Percentiles rank a stretch among this genome's conserved stretches.
Conservation (phyloP, 352 stramenopile species). For the Phytophthora pistaciae region DNA sequence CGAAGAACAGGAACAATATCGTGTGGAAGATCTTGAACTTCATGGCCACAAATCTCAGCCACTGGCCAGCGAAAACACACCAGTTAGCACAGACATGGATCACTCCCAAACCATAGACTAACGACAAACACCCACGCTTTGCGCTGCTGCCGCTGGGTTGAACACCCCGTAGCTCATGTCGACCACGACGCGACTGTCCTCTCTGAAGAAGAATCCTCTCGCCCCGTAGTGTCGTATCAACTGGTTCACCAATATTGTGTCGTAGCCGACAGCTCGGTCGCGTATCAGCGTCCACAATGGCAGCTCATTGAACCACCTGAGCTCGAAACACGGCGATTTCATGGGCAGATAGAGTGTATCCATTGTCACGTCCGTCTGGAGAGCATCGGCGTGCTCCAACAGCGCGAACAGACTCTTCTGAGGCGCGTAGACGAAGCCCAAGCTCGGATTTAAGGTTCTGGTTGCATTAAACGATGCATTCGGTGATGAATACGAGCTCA, state of each 20-base stretch:
- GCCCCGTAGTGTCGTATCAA: slow-evolving; percentile 69
- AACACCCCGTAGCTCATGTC: slow-evolving; percentile 85
- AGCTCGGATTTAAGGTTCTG: slow-evolving; percentile 11
- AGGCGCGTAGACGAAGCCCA: slow-evolving; percentile 73
- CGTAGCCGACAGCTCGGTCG: slow-evolving; percentile 73
- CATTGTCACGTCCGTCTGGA: slow-evolving; percentile 42
- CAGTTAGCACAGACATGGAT: slow-evolving; percentile 2
- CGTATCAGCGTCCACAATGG: slow-evolving; percentile 57
- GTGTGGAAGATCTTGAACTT: slow-evolving; percentile 93
- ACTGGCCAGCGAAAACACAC: slow-evolving; percentile 16
- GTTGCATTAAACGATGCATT: neutral
- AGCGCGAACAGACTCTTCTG: slow-evolving; percentile 80
- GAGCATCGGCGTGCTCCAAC: slow-evolving; percentile 40
- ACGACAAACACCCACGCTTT: slow-evolving; percentile 38
- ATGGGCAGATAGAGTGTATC: slow-evolving; percentile 49
- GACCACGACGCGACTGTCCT: slow-evolving; percentile 60
- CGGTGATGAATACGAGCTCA: slow-evolving; percentile 4
- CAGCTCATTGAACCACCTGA: slow-evolving; percentile 46
- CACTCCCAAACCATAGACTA: neutral
- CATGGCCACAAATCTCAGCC: slow-evolving; percentile 55
- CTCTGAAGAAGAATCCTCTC: slow-evolving; percentile 75
- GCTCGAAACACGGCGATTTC: slow-evolving; percentile 58
- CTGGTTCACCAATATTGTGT: slow-evolving; percentile 96
- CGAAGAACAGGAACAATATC: slow-evolving; percentile 95
- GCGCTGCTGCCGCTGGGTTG: slow-evolving; percentile 29